phyloP scores from a whole-genome alignment of 495 filamentous ascomycete species.

The Cryomyces minteri region DNA sequence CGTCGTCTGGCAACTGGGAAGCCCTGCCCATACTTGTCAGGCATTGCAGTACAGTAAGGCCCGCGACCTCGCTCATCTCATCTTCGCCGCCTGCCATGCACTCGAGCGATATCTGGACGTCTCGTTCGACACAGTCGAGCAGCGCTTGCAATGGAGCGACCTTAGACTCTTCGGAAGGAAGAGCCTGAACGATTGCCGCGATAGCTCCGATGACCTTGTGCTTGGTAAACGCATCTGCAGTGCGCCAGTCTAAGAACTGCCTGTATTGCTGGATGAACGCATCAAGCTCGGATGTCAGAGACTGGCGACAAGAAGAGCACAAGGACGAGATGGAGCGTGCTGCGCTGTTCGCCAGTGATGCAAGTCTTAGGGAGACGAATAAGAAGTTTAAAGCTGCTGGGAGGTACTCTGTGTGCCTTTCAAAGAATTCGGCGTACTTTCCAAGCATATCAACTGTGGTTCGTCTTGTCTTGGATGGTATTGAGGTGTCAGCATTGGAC shows the following conservation, averaged over 20 bases:
- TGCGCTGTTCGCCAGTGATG: constrained; percentile 46
- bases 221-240: constrained; percentile 51
- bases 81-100: constrained; percentile 14
- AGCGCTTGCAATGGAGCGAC: constrained; percentile 42
- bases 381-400: constrained; percentile 64
- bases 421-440: constrained; percentile 67
- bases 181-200: constrained; percentile 64
- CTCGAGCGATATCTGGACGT: constrained; percentile 30
- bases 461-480: constrained; percentile 55
- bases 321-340: constrained; percentile 64
- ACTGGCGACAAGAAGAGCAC: constrained; percentile 59
- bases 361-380: constrained; percentile 53
- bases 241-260: constrained; percentile 37
- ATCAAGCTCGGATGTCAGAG: constrained; percentile 49
- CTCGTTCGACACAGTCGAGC: constrained; percentile 41
- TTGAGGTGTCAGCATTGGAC: constrained; percentile 27
- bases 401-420: constrained; percentile 48
- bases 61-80: constrained; percentile 33
- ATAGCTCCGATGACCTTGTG: constrained; percentile 70
- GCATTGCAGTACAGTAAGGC: constrained; percentile 49
- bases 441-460: constrained; percentile 63
- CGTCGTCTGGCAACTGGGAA: constrained; percentile 53
- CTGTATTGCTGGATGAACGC: constrained; percentile 66
- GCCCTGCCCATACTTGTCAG: constrained; percentile 62
- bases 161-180: constrained; percentile 44